Percentiles rank a stretch among this genome's conserved stretches.
phyloP scores from a whole-genome alignment of 257 asterid genomes.

The Datura wrightii region DNA sequence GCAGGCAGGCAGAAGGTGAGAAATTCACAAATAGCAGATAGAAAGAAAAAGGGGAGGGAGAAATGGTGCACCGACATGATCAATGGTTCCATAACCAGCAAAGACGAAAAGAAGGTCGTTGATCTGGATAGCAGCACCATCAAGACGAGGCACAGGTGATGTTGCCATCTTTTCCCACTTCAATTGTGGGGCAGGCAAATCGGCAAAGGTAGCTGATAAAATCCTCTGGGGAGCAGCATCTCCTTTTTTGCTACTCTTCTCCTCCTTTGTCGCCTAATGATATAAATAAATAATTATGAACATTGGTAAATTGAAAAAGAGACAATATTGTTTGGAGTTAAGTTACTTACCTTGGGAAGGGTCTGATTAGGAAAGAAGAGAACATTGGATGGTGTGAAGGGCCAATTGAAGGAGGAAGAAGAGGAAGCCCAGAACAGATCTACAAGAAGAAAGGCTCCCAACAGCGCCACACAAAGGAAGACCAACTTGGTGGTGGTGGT shows the following conservation, averaged over 20 bases:
- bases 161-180: constrained; percentile 88
- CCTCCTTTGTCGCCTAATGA: constrained; percentile 18
- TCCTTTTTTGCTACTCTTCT: constrained; percentile 40
- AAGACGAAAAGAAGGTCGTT: constrained; percentile 81
- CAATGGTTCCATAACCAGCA: constrained; percentile 98
- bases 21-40: background rate
- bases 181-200: constrained; percentile 80
- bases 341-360: constrained; percentile 1
- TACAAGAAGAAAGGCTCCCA: constrained; percentile 62
- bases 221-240: constrained; percentile 46
- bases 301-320: background rate
- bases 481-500: constrained; percentile 60
- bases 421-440: constrained; percentile 83
- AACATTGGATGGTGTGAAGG: constrained; percentile 37
- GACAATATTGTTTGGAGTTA: background rate
- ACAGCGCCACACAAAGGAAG: constrained; percentile 56
- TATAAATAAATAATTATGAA: background rate
- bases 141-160: constrained; percentile 97
- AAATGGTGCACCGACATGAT: constrained; percentile 53
- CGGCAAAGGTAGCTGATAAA: constrained; percentile 87
- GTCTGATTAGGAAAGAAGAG: constrained; percentile 40
- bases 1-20: background rate
- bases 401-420: constrained; percentile 47
- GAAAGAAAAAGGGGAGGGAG: background rate
- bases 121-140: constrained; percentile 92